Evolutionary conservation across 2,329 filamentous ascomycete genomes (phyloP).

Genomic region (Hymenoscyphus repandus): DNA sequence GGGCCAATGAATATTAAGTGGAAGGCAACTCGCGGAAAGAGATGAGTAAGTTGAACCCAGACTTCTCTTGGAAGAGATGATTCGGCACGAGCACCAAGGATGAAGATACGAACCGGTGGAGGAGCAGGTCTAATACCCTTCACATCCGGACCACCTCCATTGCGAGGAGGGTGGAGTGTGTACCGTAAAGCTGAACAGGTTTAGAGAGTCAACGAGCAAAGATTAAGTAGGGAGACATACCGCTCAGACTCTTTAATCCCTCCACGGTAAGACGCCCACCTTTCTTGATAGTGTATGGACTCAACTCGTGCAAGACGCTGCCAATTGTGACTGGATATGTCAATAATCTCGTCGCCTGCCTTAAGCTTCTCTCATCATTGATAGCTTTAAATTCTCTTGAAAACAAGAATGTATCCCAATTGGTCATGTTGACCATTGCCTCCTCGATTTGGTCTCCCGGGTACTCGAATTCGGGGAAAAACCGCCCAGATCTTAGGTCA

Average conservation of each 20-base stretch:
- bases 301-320: constrained; percentile 89
- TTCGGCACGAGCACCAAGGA: constrained; percentile 93
- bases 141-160: constrained; percentile 68
- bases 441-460: constrained; percentile 87
- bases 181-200: constrained; percentile 70
- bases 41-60: constrained; percentile 89
- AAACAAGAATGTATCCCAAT: constrained; percentile 97
- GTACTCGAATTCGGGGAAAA: constrained; percentile 92
- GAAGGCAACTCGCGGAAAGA: constrained; percentile 88
- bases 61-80: constrained; percentile 90
- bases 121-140: constrained; percentile 78
- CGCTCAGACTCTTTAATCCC: constrained; percentile 88
- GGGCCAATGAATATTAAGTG: constrained; percentile 94
- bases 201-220: constrained; percentile 9
- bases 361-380: constrained; percentile 83
- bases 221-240: constrained; percentile 44
- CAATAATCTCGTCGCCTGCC: constrained; percentile 86
- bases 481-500: constrained; percentile 81
- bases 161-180: constrained; percentile 80
- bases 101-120: constrained; percentile 85
- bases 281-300: constrained; percentile 77
- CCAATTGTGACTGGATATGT: constrained; percentile 92
- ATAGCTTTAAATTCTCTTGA: constrained; percentile 87
- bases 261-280: constrained; percentile 76
- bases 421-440: constrained; percentile 92